These are phyloP conservation scores for Euphorbia schlechtendalii DNA, from an alignment of 441 rosid genomes.

Conservation along the genomic window DNA sequence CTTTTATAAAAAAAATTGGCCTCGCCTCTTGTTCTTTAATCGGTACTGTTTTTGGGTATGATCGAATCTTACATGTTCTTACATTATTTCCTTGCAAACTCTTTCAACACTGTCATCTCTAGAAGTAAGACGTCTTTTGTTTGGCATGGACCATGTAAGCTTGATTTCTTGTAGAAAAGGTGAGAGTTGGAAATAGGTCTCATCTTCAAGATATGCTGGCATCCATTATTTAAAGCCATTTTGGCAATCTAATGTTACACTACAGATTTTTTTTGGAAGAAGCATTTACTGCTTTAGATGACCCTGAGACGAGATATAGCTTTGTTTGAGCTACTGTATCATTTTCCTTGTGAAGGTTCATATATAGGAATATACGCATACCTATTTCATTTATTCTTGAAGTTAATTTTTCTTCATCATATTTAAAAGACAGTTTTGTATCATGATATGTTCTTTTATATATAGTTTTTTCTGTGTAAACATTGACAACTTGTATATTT, in stretches of 20 bases:
- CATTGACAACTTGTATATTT: not conserved
- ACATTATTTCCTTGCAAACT: not conserved
- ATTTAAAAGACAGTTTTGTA: not conserved
- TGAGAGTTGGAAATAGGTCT: conserved; percentile 25
- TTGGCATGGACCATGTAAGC: conserved; percentile 1
- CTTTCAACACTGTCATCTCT: not conserved
- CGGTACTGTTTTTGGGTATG: not conserved
- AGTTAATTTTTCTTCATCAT: not conserved
- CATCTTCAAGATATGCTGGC: conserved; percentile 13
- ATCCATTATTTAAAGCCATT: conserved; percentile 19
- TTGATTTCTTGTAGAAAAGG: conserved; percentile 24
- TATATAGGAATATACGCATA: conserved; percentile 9
- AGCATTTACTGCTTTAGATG: conserved; percentile 38
- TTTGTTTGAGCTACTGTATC: conserved; percentile 33
- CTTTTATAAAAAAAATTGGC: no score
- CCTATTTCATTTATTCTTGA: not conserved
- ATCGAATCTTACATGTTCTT: not conserved
- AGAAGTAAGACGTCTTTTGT: not conserved
- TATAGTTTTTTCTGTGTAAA: not conserved
- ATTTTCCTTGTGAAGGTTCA: conserved; percentile 41
- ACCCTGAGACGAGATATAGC: conserved; percentile 41
- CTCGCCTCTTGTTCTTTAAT: not conserved
- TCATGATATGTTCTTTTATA: not conserved
- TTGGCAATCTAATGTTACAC: conserved; percentile 35
- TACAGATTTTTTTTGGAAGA: conserved; percentile 49